Base-by-base conservation (phyloP, 2,329 filamentous ascomycete genomes). In the Arthroderma sp. region DNA sequence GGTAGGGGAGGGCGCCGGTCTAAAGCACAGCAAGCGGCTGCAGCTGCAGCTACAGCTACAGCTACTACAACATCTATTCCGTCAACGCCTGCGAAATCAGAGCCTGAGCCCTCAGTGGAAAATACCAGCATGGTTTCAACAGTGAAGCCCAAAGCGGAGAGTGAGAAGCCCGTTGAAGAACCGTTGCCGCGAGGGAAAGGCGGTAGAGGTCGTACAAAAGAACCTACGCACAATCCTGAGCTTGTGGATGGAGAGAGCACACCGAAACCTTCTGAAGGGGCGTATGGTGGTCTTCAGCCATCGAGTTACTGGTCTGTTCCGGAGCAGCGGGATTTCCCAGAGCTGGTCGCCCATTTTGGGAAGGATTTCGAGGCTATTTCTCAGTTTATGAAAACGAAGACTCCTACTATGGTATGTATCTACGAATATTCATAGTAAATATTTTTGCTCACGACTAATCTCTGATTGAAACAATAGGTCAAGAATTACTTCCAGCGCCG, bases 221-320 rank as follows among this genome's bases (percentile, higher is more conserved):
- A 66, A 40, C 50, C 29, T n/a, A 27, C 22, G 22, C 32, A 36
- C 2, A 28, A 11, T 11, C 40, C 9, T 27, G 47, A 49, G 7
- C 32, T 52, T 8, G 57, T 59, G 31, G 56, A 54, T n/a, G 38
- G 33, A 45, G 45, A 44, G 4, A 10, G 32, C 15, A 30, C 38
- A 22, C 29, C 28, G 22, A 43, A 37, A 37, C 33, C 29, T 27
- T 6, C 36, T 5, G 47, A 46, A 29, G 39, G 42, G 31, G 58
- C 57, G 2, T 66, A 66, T 51, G 62, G 61, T 9, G 60, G 60
- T 6, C 52, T 63, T 47, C 65, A 68, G 43, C 65, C 68, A 29
- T 70, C 67, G 4, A 72, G 69, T 47, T 72, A 72, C 53, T 72
- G 69, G 69, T 72, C 69, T 48, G 69, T 72, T 10, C 67, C 68